Percentiles rank a stretch among this genome's conserved stretches.
These are phyloP conservation scores for Ottelia alismoides DNA, from an alignment of 106 monocot species.

Conservation along the genomic window DNA sequence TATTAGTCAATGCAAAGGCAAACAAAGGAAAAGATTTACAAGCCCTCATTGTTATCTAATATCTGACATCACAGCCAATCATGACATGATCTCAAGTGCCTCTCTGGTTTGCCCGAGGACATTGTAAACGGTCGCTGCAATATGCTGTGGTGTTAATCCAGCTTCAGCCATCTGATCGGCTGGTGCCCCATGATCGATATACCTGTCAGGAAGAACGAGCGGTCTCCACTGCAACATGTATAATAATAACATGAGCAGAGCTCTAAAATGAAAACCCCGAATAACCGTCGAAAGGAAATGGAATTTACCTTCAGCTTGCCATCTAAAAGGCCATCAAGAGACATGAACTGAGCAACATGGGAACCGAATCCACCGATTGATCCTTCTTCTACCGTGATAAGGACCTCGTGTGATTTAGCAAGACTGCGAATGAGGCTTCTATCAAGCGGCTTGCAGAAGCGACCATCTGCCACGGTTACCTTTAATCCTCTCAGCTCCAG, in stretches of 20 bases:
- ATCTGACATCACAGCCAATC: no score
- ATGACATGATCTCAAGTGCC: no score
- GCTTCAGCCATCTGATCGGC: conserved; percentile 13
- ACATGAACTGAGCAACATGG: conserved; percentile 11
- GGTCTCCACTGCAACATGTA: conserved; percentile 14
- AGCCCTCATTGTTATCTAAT: no score
- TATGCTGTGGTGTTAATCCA: conserved; percentile 5
- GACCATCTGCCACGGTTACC: conserved; percentile 14
- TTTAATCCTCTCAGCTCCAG: background rate
- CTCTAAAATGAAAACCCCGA: no score
- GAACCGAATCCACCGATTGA: conserved; percentile 18
- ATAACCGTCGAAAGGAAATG: background rate
- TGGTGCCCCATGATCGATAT: conserved; percentile 18
- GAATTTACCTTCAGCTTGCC: conserved; percentile 12
- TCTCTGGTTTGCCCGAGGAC: no score
- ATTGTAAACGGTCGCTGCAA: conserved; percentile 10
- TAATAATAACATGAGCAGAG: no score
- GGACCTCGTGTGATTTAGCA: conserved; percentile 8
- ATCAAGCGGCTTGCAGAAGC: conserved; percentile 22
- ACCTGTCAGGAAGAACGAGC: conserved; percentile 17
- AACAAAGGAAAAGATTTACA: no score
- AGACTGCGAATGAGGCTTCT: conserved; percentile 4
- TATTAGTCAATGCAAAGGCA: no score
- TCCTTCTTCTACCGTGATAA: conserved; percentile 18
- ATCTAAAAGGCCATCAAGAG: conserved; percentile 12